Base-by-base conservation (phyloP, 768 basidiomycete genomes). In the Suillus hirtellus region DNA sequence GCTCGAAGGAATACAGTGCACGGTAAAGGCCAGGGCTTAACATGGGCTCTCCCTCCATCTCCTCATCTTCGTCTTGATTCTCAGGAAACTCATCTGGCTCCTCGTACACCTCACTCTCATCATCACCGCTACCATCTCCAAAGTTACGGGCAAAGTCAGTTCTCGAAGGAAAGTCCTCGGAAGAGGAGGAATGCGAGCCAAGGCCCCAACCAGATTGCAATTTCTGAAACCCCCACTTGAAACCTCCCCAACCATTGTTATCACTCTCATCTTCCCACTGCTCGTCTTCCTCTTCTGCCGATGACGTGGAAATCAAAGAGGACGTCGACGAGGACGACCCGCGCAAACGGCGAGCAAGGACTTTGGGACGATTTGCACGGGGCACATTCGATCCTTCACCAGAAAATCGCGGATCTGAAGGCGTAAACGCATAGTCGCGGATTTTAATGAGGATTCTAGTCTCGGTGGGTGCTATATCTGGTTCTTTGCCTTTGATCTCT, bases 1-100 rank as follows among this genome's bases (percentile, higher is more conserved):
- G 89, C 64, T 88, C 86, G 66, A 95, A 94, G 4, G 86, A 80
- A 66, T 89, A 95, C 73, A 92, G 14, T 9, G 93, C 91, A 17
- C 88, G 85, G 69, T 95, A 95, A 1, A 89, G 63, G 0, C 93
- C 93, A 0, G 92, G 89, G 24, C 79, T 75, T 2, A 92, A 80
- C 47, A 79, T 80, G 1, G 63, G 70, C 15, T 75, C 73, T 34
- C 67, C 67, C 31, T 73, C 73, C 38, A 59, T 66, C 1, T 64
- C 70, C 54, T 55, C 55, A 35, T 70, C 72, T 21, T 62, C 71
- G 31, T 75, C 68, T 6, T 65, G 64, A 14, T 68, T 71, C 8
- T 68, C 69, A 1, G 54, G 64, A 40, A 65, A 60, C 1, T 46
- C 49, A 7, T 79, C 80, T 17, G 78, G 79, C 8, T 76, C 77